Evolutionary conservation across 2,329 filamentous ascomycete species (phyloP), one percentile per base, ranked within the genome.

Genomic region (Emydomyces testavorans): DNA sequence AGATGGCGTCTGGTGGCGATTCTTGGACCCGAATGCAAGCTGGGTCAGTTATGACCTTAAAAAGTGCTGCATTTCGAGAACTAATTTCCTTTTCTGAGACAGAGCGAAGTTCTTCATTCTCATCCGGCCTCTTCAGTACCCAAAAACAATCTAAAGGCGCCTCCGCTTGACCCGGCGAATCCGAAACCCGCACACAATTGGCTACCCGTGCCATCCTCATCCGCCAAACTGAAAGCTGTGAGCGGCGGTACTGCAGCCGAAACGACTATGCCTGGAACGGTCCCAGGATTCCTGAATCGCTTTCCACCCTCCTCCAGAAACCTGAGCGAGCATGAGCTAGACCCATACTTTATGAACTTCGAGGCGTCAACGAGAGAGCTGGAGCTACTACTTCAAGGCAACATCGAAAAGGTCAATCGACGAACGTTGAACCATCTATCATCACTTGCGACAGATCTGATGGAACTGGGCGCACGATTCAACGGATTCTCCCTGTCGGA

Each of bases 401-500:
- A 87, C 4, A 94, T 98, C 72, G 93, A 98, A 63, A 95, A 94
- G 65, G 88, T 95, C 52, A 98, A 96, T 60, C 80, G 90, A 26
- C 79, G 92, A 29, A 88, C 89, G 4, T 71, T 98, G 5, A 85
- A 80, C 52, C 92, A 98, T 59, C 68, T 96, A 7, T 85, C 85
- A 11, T 80, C 83, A 4, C 72, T 95, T 41, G 87, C 87, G 2
- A 77, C 87, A 4, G 92, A 98, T 62, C 75, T 96, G 52, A 87
- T 88, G 56, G 92, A 98, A 61, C 74, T 98, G 6, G 92, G 92
- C 6, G 92, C 89, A n/a, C 79, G 88, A 52, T 96, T 92, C 65
- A 98, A 98, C 60, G 92, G 85, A 1, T 98, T 98, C 65, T 93
- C 93, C 0, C 74, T 98, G 1, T 95, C 89, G 0, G 92, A 98